Base-by-base conservation (phyloP, 75 land plant species). In the Selaginella moellendorffii region DNA sequence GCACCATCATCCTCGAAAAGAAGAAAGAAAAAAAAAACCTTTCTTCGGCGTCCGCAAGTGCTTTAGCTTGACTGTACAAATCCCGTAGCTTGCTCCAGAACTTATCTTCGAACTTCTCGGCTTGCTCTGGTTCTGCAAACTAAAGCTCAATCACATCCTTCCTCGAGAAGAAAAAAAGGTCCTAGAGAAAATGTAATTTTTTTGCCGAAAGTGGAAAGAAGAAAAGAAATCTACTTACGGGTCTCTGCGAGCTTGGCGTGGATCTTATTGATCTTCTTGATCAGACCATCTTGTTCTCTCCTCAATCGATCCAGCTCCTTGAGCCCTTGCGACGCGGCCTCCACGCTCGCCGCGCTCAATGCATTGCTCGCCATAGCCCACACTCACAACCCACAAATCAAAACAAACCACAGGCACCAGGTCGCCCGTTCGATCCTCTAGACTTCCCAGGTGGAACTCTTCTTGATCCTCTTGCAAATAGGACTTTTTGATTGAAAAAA, bases 241-340 rank as follows among this genome's bases (percentile, higher is more conserved):
- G 14, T 36, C 14, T 67, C 65, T 14, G 31, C 29, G 64, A 76
- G 77, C 65, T 62, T 66, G 54, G 73, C 69, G 52, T 88, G 93
- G 54, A 82, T 28, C 67, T 72, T 85, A 75, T 88, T 85, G 83
- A 88, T 88, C 64, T 85, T 88, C 26, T 31, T 2, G 27, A 88
- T 42, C 1, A 80, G 71, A 0, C 64, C 64, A 2, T 85, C 86
- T 53, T 76, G 93, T 28, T 85, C 93, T 63, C 80, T 82, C 42
- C 83, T 53, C 28, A 88, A 52, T 42, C 81, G 86, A 71, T 88
- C 90, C 53, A 85, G 72, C 56, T 85, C 86, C 86, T 75, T 85
- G 22, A 82, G 53, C 29, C 63, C 71, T n/a, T 76, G 82, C 28
- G 76, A 60, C 23, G 69, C 77, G 8, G 2, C 24, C n/a, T 75